Evolutionary conservation across 306 rosid genomes (phyloP), one percentile per base, ranked within the genome.

Genomic region (Prinsepia uniflora): DNA sequence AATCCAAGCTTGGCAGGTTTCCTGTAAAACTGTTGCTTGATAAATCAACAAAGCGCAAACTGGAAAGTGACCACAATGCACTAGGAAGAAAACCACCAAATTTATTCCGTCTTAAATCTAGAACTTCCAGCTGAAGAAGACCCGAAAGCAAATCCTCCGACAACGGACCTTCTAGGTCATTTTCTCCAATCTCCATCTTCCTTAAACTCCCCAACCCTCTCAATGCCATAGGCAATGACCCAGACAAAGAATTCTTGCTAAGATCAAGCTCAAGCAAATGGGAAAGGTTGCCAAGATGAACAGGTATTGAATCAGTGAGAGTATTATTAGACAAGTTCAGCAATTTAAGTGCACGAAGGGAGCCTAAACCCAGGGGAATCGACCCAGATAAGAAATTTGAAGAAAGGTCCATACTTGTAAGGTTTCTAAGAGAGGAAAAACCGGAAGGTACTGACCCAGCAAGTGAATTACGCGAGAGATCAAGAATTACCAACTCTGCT

Each of bases 1-100:
- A 71, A 63, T 80, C 65, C 49, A 76, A 22, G 42, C 65, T 63
- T 0, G 84, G 88, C 64, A 90, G 78, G 30, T 11, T 22, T 63
- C 92, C 96, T 5, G 96, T 82, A 74, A 92, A 78, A 50, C 63
- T 84, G 75, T 92, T 92, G 60, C 74, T 65, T 42, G 98, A 92
- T 57, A 80, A 79, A 78, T 92, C 96, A 63, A 92, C 80, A 57
- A 83, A 17, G 12, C 5, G 45, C 87, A 89, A 81, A 54, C 68
- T 81, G 57, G 77, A 87, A 68, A 79, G 57, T 64, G 88, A 78
- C 86, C 83, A 72, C 73, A 92, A 63, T 15, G 36, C 70, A 68
- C 63, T 54, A 80, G 86, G 88, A 69, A 89, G 82, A 60, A 24
- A 22, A 19, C 94, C 97, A 64, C 24, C 80, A 71, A 92, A 66